Base-by-base conservation (phyloP, 1,284 basidiomycete species). In the Coniferiporia weirii region DNA sequence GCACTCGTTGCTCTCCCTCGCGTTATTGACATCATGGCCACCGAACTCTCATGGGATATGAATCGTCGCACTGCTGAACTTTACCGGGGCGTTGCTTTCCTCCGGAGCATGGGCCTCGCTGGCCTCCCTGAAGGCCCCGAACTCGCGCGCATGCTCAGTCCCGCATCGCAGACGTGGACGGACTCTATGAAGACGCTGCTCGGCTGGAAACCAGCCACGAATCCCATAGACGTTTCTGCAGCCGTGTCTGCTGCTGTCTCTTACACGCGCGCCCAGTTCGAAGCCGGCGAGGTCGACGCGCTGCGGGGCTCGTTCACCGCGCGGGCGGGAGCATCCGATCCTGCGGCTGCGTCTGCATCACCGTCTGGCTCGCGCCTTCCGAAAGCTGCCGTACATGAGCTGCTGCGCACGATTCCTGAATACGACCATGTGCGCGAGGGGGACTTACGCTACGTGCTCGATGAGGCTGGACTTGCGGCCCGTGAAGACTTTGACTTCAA, bases 21-120 rank as follows among this genome's bases (percentile, higher is more conserved):
- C 44, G 87, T 98, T 56, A 87, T 97, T 62, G 91, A 94, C 60
- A 89, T 97, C 70, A 97, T 98, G 94, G 83, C 84, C 32, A 81
- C 83, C 56, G 94, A 97, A 71, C 81, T 95, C 19, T 79, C 81
- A 34, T 98, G 95, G 95, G 78, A 81, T 64, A 71, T 73, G 35
- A 68, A 73, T 55, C 79, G 84, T 63, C 80, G 84, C 66, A 72
- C 76, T 61, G 67, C 78, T 52, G 85, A 93, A 74, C 82, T 91
- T 64, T 72, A 76, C 50, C 72, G 79, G 4, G 81, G 83, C 0
- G 75, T 87, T n/a, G 69, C 70, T 44, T 93, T 91, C 75, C 78
- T 94, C 52, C 76, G 75, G 57, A 85, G 80, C 63, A 94, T 94
- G 91, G 91, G 91, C 9, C 76, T 93, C 35, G 76, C 77, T 5